Base-by-base conservation (phyloP, 176 grass and related monocot species). In the Triticum turgidum region DNA sequence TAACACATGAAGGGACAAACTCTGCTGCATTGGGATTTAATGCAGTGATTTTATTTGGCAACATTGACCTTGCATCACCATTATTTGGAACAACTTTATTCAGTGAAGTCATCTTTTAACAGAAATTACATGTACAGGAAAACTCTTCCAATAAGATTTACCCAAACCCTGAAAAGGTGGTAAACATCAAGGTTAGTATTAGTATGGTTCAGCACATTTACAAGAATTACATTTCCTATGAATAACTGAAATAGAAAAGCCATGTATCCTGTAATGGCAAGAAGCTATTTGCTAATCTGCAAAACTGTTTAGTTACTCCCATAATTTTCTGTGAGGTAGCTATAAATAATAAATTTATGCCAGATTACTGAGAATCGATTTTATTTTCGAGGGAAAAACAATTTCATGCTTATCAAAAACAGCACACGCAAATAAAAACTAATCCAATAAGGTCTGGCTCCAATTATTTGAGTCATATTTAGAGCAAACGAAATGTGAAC, bases 21-120 rank as follows among this genome's bases (percentile, higher is more conserved):
- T 94, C 97, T 68, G 94, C 92, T 80, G 97, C 97, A 80, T 98
- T 98, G 67, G 97, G 97, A 96, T 98, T 98, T 54, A 98, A 88
- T 81, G 94, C 51, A 30, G 90, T 93, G 45, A 71, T 84, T 83
- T 92, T 98, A 84, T 85, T 94, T 69, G 89, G 49, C 82, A 90
- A 89, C 68, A 84, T 79, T 70, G 86, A 87, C 65, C 89, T 91
- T 11, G 44, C 61, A 37, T 91, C 87, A 72, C 77, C 65, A 63
- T 86, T 89, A 71, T 86, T 68, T 71, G 86, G 56, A 78, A 83
- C 84, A 85, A 77, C 84, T 91, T 88, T 94, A 89, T 86, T 91
- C 41, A 86, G 74, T 35, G 88, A 94, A 90, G 73, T 94, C 97
- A 99, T 99, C 73, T 92, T 84, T 85, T 92, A 83, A 88, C 73